Base-by-base conservation (phyloP, 1,284 basidiomycete species). In the Cutaneotrichosporon cavernicola region DNA sequence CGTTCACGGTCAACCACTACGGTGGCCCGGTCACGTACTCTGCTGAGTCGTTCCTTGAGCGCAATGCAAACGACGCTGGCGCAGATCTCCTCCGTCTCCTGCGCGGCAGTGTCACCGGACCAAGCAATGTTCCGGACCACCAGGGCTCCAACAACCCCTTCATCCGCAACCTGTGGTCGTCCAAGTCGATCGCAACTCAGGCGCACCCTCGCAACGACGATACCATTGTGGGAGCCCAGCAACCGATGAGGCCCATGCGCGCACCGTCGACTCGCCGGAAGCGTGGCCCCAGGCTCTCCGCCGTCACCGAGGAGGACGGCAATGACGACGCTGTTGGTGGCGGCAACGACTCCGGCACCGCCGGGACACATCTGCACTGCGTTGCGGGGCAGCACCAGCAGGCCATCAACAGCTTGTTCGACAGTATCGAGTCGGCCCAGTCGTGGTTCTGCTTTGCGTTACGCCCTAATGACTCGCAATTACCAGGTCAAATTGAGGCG, bases 1-100 rank as follows among this genome's bases (percentile, higher is more conserved):
- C 91, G 0, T 99, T 99, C 81, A 95, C 90, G 0, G 85, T 98
- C 80, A 91, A 88, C 75, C 96, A 98, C 78, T 99, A 88, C 80
- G 90, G 90, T 67, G 92, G 92, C 0, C 86, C 92, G 4, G 91
- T 97, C 30, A 91, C 91, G 0, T 99, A 99, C 80, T 92, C 91
- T 0, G 86, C 90, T 9, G 92, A 97, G 70, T 86, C 87, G 56
- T 92, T 98, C 84, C 84, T 98, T 16, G 90, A 92, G 72, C 86
- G 89, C 61, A 97, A 99, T 76, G 84, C 91, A 60, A 93, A 97
- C 70, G 87, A 90, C 4, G 85, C 97, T 60, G 95, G 93, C 70
- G 90, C 93, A 0, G 93, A 98, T 75, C 97, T 97, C 72, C 89
- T 99, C 13, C 90, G 89, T 0, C 86, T 98, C 10, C 85, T 99